Percentiles rank a stretch among this genome's conserved stretches.
Evolutionary conservation across 371 early-diverging fungal genomes (phyloP).

Genomic region (Rhizopus microsporus): DNA sequence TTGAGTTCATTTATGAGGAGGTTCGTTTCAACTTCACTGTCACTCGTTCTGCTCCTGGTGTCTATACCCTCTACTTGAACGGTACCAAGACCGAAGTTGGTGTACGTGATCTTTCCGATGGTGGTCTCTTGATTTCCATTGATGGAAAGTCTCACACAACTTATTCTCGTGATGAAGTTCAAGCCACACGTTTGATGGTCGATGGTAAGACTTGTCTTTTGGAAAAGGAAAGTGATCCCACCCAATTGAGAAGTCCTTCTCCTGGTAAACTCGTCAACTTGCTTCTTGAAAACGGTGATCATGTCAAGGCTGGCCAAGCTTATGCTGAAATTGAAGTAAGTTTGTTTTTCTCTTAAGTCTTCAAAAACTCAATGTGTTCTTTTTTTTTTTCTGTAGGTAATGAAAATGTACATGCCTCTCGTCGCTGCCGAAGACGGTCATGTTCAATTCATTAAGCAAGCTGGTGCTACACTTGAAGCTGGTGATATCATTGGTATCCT

Average conservation of each 20-base stretch:
- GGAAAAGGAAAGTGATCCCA: conserved; percentile 95
- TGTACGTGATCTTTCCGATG: conserved; percentile 86
- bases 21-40: conserved; percentile 87
- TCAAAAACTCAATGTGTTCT: conserved; percentile 7
- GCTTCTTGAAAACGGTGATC: conserved; percentile 89
- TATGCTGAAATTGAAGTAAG: conserved; percentile 95
- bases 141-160: conserved; percentile 89
- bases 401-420: conserved; percentile 99
- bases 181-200: conserved; percentile 85
- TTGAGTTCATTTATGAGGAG: conserved; percentile 91
- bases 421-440: conserved; percentile 88
- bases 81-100: conserved; percentile 82
- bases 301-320: conserved; percentile 86
- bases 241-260: conserved; percentile 91
- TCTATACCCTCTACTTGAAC: conserved; percentile 80
- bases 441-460: conserved; percentile 88
- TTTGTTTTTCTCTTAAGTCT: conserved; percentile 5
- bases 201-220: conserved; percentile 91
- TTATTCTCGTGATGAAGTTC: conserved; percentile 89
- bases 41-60: conserved; percentile 78
- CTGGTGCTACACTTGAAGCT: conserved; percentile 82
- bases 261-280: conserved; percentile 97
- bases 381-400: conserved; percentile 60
- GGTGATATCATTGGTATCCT: conserved; percentile 95
- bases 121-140: conserved; percentile 89